These are phyloP conservation scores for Ormosia semicastrata DNA, from an alignment of 306 rosid genomes.

Conservation along the genomic window DNA sequence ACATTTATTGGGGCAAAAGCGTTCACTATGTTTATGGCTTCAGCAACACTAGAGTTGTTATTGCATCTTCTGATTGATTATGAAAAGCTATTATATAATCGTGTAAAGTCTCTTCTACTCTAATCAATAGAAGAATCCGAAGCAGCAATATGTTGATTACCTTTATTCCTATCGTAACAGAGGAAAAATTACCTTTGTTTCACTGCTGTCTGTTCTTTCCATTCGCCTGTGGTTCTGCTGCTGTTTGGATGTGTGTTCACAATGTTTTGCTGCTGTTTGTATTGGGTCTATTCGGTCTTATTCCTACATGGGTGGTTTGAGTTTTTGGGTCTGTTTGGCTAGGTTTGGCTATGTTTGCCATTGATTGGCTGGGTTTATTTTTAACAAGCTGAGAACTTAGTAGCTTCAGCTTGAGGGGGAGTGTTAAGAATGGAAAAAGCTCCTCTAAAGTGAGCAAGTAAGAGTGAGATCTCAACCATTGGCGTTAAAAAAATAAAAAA, in stretches of 20 bases:
- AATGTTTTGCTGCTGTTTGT: not conserved
- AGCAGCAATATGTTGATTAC: not conserved
- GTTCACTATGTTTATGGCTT: not conserved
- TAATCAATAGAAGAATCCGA: not conserved
- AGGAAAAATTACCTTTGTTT: not conserved
- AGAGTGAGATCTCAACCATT: not conserved
- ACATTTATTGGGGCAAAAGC: not conserved
- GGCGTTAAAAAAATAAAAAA: not conserved
- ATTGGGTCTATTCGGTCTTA: not conserved
- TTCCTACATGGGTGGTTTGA: not conserved
- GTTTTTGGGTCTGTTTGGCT: not conserved
- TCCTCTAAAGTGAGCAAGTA: not conserved
- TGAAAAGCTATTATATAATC: not conserved
- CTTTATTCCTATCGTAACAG: not conserved
- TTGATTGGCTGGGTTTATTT: not conserved
- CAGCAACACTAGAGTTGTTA: not conserved
- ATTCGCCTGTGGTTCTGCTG: too few relatives aligned
- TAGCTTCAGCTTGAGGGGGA: not conserved
- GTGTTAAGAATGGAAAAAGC: not conserved
- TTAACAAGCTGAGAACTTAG: not conserved
- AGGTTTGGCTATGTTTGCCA: not conserved
- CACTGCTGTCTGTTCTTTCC: too few relatives aligned
- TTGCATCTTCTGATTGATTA: not conserved
- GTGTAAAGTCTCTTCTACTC: not conserved
- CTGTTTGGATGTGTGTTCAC: too few relatives aligned